A percentile compares a stretch with the other conserved stretches of the same genome.
Evolutionary conservation across 2,329 filamentous ascomycete species (phyloP).

Genomic region (Beauveria pseudobassiana): DNA sequence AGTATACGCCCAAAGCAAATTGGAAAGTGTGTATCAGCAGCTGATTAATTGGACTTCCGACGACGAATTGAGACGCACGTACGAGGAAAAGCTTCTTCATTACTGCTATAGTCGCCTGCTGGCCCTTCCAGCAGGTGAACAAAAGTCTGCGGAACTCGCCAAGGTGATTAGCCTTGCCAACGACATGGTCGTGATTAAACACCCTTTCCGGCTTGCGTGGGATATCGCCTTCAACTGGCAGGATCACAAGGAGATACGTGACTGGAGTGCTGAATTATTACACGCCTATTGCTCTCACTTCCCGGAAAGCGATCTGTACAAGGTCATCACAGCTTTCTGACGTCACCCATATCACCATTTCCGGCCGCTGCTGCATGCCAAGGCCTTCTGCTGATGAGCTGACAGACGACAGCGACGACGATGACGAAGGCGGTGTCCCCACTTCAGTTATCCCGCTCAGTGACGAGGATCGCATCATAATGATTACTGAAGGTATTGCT

Average conservation of each 20-base stretch:
- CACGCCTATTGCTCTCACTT: conserved; percentile 78
- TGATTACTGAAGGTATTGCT: conserved; percentile 70
- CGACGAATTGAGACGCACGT: conserved; percentile 73
- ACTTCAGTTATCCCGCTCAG: conserved; percentile 52
- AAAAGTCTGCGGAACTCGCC: conserved; percentile 63
- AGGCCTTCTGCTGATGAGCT: conserved; percentile 21
- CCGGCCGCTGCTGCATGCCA: conserved; percentile 33
- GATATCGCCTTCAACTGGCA: conserved; percentile 85
- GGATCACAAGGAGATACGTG: conserved; percentile 64
- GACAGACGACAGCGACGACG: conserved; percentile 50
- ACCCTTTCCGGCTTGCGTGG: conserved; percentile 86
- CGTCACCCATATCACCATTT: conserved; percentile 78
- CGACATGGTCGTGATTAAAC: conserved; percentile 94
- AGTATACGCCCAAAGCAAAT: conserved; percentile 63
- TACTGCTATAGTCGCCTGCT: conserved; percentile 72
- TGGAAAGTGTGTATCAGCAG: conserved; percentile 75
- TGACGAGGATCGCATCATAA: conserved; percentile 69
- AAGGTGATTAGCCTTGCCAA: conserved; percentile 70
- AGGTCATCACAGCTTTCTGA: conserved; percentile 77
- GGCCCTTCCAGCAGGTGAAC: conserved; percentile 53
- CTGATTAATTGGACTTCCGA: conserved; percentile 87
- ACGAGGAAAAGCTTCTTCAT: conserved; percentile 83
- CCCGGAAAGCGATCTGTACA: conserved; percentile 72
- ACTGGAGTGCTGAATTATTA: conserved; percentile 72
- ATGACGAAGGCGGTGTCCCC: conserved; percentile 48